These are phyloP conservation scores for Rhizopogon vulgaris DNA, from an alignment of 768 basidiomycete species.

Conservation along the genomic window DNA sequence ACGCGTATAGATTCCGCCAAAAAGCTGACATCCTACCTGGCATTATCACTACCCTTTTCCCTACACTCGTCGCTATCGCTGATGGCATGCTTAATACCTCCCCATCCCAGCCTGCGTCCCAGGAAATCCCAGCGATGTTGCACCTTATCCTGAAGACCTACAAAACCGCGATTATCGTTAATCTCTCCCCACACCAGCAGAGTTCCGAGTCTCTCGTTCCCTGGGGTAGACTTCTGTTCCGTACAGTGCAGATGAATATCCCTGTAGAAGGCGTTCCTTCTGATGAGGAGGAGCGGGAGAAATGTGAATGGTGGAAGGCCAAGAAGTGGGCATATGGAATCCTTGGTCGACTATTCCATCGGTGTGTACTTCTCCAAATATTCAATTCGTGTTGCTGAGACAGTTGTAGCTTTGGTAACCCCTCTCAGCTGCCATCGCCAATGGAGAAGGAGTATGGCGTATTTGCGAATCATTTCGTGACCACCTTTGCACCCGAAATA, in stretches of 20 bases:
- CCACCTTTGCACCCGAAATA: conserved; percentile 80
- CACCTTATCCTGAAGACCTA: conserved; percentile 87
- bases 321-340: conserved; percentile 93
- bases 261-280: conserved; percentile 61
- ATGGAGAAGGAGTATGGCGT: conserved; percentile 61
- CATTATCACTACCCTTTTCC: conserved; percentile 62
- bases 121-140: conserved; percentile 77
- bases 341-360: conserved; percentile 73
- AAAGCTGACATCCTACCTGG: conserved; percentile 50
- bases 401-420: conserved; percentile 66
- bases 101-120: conserved; percentile 42
- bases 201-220: conserved; percentile 70
- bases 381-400: conserved; percentile 2
- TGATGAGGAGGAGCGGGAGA: conserved; percentile 71
- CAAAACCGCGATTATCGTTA: conserved; percentile 72
- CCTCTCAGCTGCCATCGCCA: conserved; percentile 74
- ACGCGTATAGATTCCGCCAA: conserved; percentile 67
- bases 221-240: conserved; percentile 82
- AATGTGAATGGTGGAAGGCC: conserved; percentile 82
- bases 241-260: conserved; percentile 66
- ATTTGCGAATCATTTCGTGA: conserved; percentile 76
- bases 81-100: conserved; percentile 59
- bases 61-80: conserved; percentile 70
- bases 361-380: conserved; percentile 28
- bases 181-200: conserved; percentile 71